A percentile compares a stretch with the other conserved stretches of the same genome.
These are phyloP conservation scores for Eustoma russellianum DNA, from an alignment of 257 asterid genomes.

Conservation along the genomic window DNA sequence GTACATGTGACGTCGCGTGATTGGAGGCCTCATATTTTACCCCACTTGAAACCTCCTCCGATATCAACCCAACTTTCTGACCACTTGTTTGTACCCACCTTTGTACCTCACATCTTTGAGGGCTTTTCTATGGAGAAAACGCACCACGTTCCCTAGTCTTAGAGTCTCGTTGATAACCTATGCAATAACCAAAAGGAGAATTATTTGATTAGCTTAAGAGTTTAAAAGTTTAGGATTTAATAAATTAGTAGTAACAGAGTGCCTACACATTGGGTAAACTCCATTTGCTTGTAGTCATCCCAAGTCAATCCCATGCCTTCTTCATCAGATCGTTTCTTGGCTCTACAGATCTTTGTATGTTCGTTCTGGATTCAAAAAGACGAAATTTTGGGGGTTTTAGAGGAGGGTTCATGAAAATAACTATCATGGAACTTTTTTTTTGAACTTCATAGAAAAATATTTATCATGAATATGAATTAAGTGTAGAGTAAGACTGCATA, in stretches of 20 bases:
- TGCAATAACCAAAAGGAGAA: not conserved
- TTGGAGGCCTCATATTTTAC: no score
- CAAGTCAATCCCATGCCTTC: constrained; percentile 50
- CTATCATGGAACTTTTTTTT: no score
- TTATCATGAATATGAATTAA: no score
- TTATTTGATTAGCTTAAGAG: not conserved
- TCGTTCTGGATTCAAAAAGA: constrained; percentile 38
- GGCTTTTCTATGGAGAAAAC: constrained; percentile 90
- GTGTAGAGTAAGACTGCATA: no score
- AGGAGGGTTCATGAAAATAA: no score
- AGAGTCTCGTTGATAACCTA: constrained; percentile 78
- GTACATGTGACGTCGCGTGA: no score
- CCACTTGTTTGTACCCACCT: constrained; percentile 34
- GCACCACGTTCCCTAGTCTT: constrained; percentile 85
- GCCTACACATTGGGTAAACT: constrained; percentile 88
- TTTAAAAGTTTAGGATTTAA: not conserved
- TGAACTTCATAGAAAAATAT: no score
- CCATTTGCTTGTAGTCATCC: constrained; percentile 95
- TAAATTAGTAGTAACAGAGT: not conserved
- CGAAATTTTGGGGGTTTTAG: no score
- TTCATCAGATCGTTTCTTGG: constrained; percentile 21
- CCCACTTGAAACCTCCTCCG: no score
- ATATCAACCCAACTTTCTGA: no score
- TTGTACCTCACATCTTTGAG: constrained; percentile 67
- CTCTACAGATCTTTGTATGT: constrained; percentile 40